A percentile compares a stretch with the other conserved stretches of the same genome.
phyloP scores from a whole-genome alignment of 176 grass and related monocot species.

The Oryza meyeriana region DNA sequence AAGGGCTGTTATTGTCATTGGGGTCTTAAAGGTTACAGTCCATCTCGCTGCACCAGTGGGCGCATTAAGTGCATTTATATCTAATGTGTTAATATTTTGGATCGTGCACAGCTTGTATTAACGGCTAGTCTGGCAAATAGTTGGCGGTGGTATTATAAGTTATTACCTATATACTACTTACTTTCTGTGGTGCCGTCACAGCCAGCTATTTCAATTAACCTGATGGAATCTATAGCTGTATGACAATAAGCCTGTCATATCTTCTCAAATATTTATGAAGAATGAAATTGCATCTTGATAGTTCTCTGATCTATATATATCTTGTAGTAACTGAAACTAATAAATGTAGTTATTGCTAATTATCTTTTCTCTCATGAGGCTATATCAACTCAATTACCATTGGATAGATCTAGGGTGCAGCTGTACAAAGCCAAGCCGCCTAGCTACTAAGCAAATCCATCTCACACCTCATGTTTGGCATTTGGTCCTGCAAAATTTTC shows the following conservation, averaged over 20 bases:
- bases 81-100: not conserved
- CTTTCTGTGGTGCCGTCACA: not conserved
- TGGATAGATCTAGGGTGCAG: too few relatives aligned
- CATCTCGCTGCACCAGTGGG: not conserved
- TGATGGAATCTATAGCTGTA: not conserved
- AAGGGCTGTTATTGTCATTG: not conserved
- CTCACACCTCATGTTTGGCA: too few relatives aligned
- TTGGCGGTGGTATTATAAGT: not conserved
- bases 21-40: not conserved
- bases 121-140: not conserved
- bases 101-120: not conserved
- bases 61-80: conserved; percentile 2
- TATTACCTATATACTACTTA: conserved; percentile 6
- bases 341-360: too few relatives aligned
- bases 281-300: conserved; percentile 21
- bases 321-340: too few relatives aligned
- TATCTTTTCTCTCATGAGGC: too few relatives aligned
- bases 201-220: not conserved
- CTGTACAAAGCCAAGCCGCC: too few relatives aligned
- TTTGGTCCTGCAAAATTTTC: too few relatives aligned
- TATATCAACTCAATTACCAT: too few relatives aligned
- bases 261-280: conserved; percentile 14
- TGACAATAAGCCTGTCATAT: conserved; percentile 1
- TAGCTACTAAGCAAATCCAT: too few relatives aligned
- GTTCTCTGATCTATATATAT: not conserved